phyloP scores from a whole-genome alignment of 1,139 yeast genomes.

The Blastobotrys arbuscula region DNA sequence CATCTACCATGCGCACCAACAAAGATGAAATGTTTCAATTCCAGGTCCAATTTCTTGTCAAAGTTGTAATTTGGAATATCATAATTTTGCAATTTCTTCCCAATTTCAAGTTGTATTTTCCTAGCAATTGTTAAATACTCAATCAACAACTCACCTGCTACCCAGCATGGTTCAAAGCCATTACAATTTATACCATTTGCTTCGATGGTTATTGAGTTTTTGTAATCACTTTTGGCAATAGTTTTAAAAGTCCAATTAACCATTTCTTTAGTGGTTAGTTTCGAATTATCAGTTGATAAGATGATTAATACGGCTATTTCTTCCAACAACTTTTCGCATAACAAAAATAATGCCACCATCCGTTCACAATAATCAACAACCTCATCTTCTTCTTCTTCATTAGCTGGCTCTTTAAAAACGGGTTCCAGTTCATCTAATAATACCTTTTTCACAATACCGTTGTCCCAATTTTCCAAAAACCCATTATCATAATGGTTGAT shows the following conservation, averaged over 20 bases:
- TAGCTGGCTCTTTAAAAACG: not conserved
- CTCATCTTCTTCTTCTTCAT: not conserved
- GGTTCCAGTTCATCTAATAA: not conserved
- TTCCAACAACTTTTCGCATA: not conserved
- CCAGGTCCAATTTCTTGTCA: not conserved
- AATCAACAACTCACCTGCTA: slow-evolving; percentile 6
- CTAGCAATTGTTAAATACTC: slow-evolving; percentile 7
- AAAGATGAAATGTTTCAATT: slow-evolving; percentile 6
- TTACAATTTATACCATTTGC: not conserved
- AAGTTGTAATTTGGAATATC: not conserved
- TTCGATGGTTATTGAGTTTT: not conserved
- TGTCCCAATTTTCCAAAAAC: not conserved
- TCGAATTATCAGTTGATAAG: not conserved
- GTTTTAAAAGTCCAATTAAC: slow-evolving; percentile 2
- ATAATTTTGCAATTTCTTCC: not conserved
- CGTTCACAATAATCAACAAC: not conserved
- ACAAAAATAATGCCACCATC: not conserved
- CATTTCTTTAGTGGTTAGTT: not conserved
- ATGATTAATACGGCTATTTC: slow-evolving; percentile 6
- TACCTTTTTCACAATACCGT: not conserved
- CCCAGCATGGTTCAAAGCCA: not conserved
- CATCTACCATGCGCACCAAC: slow-evolving; percentile 9
- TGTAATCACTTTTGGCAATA: not conserved
- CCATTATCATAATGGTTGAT: not conserved
- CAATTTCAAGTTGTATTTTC: slow-evolving; percentile 2